These are phyloP conservation scores for Leptosphaerulina australis DNA, from an alignment of 2,329 filamentous ascomycete species.

Conservation along the genomic window DNA sequence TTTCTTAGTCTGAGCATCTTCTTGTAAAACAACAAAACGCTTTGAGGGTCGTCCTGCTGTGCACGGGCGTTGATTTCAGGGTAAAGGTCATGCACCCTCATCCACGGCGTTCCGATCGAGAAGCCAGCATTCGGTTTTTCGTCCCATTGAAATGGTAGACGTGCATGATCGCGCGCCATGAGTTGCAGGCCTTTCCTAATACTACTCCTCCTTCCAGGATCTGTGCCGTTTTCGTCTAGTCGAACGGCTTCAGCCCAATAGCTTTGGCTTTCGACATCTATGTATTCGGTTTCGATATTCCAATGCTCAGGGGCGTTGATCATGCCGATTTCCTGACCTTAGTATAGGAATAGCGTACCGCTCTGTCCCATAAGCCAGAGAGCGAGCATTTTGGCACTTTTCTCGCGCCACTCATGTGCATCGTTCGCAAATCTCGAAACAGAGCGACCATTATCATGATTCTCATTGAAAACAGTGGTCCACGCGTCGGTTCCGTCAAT, in stretches of 20 bases:
- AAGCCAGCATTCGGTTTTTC: constrained; percentile 67
- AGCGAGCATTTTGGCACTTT: constrained; percentile 61
- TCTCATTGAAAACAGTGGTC: constrained; percentile 67
- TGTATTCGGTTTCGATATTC: constrained; percentile 61
- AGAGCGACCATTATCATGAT: constrained; percentile 66
- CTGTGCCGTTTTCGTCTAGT: constrained; percentile 27
- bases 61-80: constrained; percentile 62
- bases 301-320: constrained; percentile 59
- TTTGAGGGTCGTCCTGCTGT: constrained; percentile 57
- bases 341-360: constrained; percentile 65
- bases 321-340: constrained; percentile 68
- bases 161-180: constrained; percentile 71
- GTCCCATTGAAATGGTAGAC: constrained; percentile 76
- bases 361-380: constrained; percentile 56
- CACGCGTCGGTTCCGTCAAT: constrained; percentile 58
- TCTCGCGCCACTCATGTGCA: constrained; percentile 51
- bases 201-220: constrained; percentile 38
- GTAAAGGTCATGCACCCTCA: constrained; percentile 70
- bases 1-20: constrained; percentile 66
- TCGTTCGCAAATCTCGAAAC: constrained; percentile 61
- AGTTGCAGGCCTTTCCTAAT: constrained; percentile 59
- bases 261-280: constrained; percentile 64
- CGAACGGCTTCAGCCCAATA: constrained; percentile 49
- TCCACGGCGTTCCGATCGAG: constrained; percentile 68
- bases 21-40: constrained; percentile 67